These are phyloP conservation scores for Microbotryum silenes-acaulis DNA, from an alignment of 1,284 basidiomycete genomes.

Conservation along the genomic window DNA sequence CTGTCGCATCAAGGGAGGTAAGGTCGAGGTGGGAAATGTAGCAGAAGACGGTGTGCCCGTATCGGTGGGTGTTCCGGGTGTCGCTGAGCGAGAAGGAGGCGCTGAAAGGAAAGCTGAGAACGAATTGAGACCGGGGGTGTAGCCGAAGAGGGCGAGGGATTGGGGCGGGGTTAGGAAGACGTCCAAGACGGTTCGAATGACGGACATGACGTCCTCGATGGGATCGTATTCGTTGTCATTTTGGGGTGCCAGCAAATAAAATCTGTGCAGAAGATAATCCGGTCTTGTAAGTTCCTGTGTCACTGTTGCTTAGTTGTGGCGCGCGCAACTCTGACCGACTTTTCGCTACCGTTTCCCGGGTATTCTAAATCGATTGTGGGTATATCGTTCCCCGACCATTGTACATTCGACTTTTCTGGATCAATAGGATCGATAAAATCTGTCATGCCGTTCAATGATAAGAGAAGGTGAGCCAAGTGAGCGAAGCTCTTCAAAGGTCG, in stretches of 20 bases:
- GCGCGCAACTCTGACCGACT: slow-evolving; percentile 32
- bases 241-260: slow-evolving; percentile 40
- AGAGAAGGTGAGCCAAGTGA: background rate
- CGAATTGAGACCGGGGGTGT: slow-evolving; percentile 29
- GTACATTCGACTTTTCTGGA: background rate
- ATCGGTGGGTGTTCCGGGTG: slow-evolving; percentile 13
- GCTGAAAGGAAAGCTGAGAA: slow-evolving; percentile 30
- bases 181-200: slow-evolving; percentile 34
- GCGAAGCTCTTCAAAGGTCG: too few species aligned
- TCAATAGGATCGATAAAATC: slow-evolving; percentile 23
- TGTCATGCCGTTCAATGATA: background rate
- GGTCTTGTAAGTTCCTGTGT: background rate
- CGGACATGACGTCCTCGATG: slow-evolving; percentile 41
- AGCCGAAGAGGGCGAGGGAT: slow-evolving; percentile 26
- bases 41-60: slow-evolving; percentile 8
- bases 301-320: background rate
- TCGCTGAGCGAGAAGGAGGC: slow-evolving; percentile 11
- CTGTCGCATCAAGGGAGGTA: slow-evolving; percentile 44
- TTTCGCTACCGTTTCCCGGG: slow-evolving; percentile 40
- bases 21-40: slow-evolving; percentile 38
- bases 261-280: slow-evolving; percentile 32
- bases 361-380: slow-evolving; percentile 43
- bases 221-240: slow-evolving; percentile 44
- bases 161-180: slow-evolving; percentile 30
- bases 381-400: slow-evolving; percentile 29